Percentiles rank a stretch among this genome's conserved stretches.
These are phyloP conservation scores for Plasmodium ovale DNA, from an alignment of 169 alveolate species.

Conservation along the genomic window DNA sequence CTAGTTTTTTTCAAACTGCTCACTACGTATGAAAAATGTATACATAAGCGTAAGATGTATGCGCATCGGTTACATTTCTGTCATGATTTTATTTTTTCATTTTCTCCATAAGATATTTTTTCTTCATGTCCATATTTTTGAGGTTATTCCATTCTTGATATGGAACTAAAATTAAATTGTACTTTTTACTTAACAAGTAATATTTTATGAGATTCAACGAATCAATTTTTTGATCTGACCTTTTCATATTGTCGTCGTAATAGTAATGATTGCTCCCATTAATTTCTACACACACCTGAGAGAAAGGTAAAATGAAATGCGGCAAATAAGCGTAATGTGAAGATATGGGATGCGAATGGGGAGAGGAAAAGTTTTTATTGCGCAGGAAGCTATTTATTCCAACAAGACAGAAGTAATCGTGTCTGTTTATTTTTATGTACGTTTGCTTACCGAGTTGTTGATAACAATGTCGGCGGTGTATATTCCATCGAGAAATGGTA, in stretches of 20 bases:
- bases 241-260: constrained; percentile 34
- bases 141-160: constrained; percentile 54
- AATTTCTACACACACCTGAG: constrained; percentile 55
- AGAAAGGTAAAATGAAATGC: not conserved
- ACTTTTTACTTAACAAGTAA: constrained; percentile 59
- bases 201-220: constrained; percentile 50
- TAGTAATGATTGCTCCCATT: constrained; percentile 64
- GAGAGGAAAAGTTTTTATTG: not conserved
- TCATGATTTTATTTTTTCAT: not conserved
- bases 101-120: constrained; percentile 37
- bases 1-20: too few species aligned
- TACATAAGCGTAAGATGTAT: too few species aligned
- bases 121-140: constrained; percentile 15
- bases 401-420: not conserved
- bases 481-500: constrained; percentile 73
- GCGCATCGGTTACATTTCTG: not conserved
- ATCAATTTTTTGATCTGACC: constrained; percentile 55
- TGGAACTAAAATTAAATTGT: constrained; percentile 30
- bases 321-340: not conserved
- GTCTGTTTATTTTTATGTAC: not conserved
- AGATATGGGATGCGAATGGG: not conserved
- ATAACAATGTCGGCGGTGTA: constrained; percentile 64
- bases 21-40: too few species aligned
- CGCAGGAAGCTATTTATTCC: too few species aligned
- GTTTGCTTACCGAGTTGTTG: constrained; percentile 19